phyloP scores from a whole-genome alignment of 139 green algal genomes.

The Chlamydomonas sp. region DNA sequence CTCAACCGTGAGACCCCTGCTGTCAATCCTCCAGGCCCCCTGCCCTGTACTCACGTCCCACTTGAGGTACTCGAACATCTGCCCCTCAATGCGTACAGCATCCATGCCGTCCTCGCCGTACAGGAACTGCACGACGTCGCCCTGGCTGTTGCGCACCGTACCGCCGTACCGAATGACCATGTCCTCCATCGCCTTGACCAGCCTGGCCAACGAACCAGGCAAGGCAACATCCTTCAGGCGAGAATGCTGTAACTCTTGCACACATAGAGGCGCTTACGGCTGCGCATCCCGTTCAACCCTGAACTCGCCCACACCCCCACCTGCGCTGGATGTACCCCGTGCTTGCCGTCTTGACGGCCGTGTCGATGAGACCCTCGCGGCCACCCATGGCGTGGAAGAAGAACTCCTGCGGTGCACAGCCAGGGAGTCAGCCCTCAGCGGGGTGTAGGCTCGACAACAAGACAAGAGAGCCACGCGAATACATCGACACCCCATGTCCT shows the following conservation, averaged over 20 bases:
- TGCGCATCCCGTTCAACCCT: too few relatives aligned
- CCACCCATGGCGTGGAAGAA: conserved; percentile 99
- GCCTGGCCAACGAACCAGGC: background rate
- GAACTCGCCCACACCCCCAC: background rate
- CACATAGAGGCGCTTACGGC: too few relatives aligned
- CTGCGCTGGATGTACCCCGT: conserved; percentile 83
- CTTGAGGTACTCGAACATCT: conserved; percentile 87
- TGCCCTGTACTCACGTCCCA: conserved; percentile 49
- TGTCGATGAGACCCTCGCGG: conserved; percentile 99
- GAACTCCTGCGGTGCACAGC: conserved; percentile 85
- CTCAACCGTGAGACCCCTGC: background rate
- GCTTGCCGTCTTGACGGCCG: conserved; percentile 97
- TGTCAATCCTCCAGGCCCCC: too few relatives aligned
- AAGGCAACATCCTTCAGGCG: background rate
- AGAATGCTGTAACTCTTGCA: too few relatives aligned
- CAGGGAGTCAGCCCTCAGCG: background rate
- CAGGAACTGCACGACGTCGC: conserved; percentile 96
- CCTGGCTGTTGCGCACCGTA: conserved; percentile 92
- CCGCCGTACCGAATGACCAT: conserved; percentile 93
- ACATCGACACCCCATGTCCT: too few relatives aligned
- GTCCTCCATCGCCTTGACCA: conserved; percentile 94
- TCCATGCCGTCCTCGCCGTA: conserved; percentile 99
- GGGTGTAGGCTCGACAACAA: background rate
- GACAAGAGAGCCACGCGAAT: background rate
- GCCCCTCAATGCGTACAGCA: conserved; percentile 89